Conservation (phyloP, 345 rosid species). For the Anacardium occidentale region DNA sequence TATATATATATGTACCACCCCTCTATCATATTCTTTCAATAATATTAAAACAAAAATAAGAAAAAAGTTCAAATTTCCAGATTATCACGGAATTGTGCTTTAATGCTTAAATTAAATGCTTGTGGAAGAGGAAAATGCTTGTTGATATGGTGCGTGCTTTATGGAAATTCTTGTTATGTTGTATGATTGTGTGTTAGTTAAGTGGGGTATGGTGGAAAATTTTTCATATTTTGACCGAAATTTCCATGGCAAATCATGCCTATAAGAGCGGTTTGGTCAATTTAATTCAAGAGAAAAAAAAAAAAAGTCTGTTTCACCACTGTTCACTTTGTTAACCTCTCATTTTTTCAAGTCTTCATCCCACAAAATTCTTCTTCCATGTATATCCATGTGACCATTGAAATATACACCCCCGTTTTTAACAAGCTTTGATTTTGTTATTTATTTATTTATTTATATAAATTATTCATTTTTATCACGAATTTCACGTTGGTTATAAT, state of each 20-base stretch:
- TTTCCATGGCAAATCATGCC: constrained; percentile 2
- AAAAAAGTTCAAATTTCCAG: too few relatives aligned
- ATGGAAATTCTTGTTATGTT: not conserved
- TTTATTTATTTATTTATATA: too few relatives aligned
- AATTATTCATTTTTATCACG: too few relatives aligned
- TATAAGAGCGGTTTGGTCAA: constrained; percentile 7
- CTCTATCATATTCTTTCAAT: too few relatives aligned
- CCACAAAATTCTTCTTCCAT: not conserved
- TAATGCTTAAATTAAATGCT: too few relatives aligned
- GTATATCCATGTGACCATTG: not conserved
- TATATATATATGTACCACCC: too few relatives aligned
- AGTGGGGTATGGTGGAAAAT: constrained; percentile 4
- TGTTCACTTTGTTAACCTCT: not conserved
- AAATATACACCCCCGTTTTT: too few relatives aligned
- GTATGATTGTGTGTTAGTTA: constrained; percentile 15
- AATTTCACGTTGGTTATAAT: too few relatives aligned
- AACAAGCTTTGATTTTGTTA: too few relatives aligned
- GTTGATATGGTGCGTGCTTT: not conserved
- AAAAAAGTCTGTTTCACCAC: not conserved
- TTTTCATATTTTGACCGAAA: constrained; percentile 2
- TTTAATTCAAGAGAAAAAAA: not conserved
- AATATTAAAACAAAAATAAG: too few relatives aligned
- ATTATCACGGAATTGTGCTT: not conserved
- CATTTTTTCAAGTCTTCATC: not conserved
- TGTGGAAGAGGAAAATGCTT: not conserved